phyloP scores from a whole-genome alignment of 495 filamentous ascomycete species.

The Podospora conica region DNA sequence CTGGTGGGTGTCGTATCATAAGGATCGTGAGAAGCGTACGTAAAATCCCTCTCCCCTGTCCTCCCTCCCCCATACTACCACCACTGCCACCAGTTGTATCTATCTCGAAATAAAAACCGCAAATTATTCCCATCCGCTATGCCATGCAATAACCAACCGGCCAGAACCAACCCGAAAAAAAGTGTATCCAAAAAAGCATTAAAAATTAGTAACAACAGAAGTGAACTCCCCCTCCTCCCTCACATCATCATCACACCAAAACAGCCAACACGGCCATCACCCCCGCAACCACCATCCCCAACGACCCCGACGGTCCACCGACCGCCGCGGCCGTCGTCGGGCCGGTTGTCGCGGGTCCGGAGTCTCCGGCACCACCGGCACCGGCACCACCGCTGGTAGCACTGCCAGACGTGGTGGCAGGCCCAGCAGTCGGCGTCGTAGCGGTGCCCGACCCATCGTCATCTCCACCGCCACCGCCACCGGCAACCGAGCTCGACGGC shows the following conservation, averaged over 20 bases:
- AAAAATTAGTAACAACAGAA: conserved; percentile 2
- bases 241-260: not conserved
- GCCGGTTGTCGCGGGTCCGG: not conserved
- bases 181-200: not conserved
- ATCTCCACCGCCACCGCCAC: not conserved
- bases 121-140: not conserved
- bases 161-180: not conserved
- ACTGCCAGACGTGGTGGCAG: not conserved
- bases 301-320: not conserved
- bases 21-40: not conserved
- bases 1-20: not conserved
- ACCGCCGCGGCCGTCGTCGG: not conserved
- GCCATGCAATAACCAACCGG: too few species aligned
- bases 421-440: not conserved
- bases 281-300: not conserved
- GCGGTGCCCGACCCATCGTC: not conserved
- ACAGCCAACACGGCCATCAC: not conserved
- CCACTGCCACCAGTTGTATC: too few species aligned
- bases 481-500: not conserved
- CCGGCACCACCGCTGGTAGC: not conserved
- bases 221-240: not conserved
- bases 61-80: too few species aligned
- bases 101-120: not conserved
- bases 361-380: not conserved
- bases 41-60: not conserved